Evolutionary conservation across 2,329 filamentous ascomycete species (phyloP), one percentile per base, ranked within the genome.

Genomic region (Penicillium sp.): DNA sequence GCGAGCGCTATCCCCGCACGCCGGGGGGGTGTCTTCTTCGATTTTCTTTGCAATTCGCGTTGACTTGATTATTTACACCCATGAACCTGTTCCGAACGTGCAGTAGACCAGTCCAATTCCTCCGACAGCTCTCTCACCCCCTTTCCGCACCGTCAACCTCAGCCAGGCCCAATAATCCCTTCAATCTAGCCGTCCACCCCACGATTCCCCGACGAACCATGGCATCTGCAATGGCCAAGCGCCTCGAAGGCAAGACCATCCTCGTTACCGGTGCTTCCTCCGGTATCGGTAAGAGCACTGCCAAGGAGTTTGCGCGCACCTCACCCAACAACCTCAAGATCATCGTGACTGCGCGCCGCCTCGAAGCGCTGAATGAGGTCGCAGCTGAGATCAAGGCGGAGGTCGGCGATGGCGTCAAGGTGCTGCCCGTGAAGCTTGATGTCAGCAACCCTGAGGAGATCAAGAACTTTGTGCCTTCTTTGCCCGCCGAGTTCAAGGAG

Each of bases 241-340:
- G 94, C 81, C 91, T 99, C 63, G 86, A 90, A 73, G 93, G 93
- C 85, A 98, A 98, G 83, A 98, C 93, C 4, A 84, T 98, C 62
- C 80, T 98, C 60, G 86, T 99, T 66, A 98, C 95, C 5, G 95
- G 95, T 60, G 95, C 95, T 35, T 95, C 91, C 4, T 96, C 92
- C 22, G 95, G 95, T 65, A 98, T 99, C 78, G 95, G 95, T 26
- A 87, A 72, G 61, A 80, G 77, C 67, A 81, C 80, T 53, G 95
- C 94, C n/a, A 82, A 95, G 67, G 95, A 98, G 78, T 99, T 98
- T 74, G 95, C 95, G 28, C 88, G 92, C 60, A 94, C 93, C 1
- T 86, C 90, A 24, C 92, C 92, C 8, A 85, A 88, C 59, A 86
- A 90, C 76, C 84, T 98, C 68, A 92, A 91, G 76, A 84, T 99